Evolutionary conservation across 345 rosid species (phyloP).

Genomic region (Hibiscus trionum): DNA sequence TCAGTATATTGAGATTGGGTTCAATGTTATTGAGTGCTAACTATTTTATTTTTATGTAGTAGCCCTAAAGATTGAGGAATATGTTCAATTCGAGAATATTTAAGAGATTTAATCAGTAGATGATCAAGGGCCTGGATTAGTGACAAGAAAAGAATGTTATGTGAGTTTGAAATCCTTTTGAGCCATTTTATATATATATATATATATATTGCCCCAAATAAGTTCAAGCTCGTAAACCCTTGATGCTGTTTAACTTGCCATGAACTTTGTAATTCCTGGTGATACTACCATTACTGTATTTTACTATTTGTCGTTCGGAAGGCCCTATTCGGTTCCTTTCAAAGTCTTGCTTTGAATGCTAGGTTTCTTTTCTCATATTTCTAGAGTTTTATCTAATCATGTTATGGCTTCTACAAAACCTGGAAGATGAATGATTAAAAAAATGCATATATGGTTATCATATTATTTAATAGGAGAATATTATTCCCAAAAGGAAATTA

Average conservation of each 20-base stretch:
- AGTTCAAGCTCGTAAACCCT: background rate
- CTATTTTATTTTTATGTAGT: no score
- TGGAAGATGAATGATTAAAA: background rate
- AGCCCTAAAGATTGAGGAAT: no score
- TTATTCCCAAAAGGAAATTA: background rate
- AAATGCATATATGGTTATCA: background rate
- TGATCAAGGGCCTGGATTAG: no score
- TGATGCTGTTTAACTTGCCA: background rate
- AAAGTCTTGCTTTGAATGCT: background rate
- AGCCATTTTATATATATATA: background rate
- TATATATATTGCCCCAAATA: background rate
- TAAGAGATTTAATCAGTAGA: no score
- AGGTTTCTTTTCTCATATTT: background rate
- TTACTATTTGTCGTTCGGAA: background rate
- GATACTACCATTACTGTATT: background rate
- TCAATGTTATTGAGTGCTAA: background rate
- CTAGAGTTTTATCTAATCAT: background rate
- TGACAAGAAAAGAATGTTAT: no score
- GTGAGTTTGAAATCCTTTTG: no score
- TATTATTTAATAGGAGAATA: background rate
- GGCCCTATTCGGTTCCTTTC: background rate
- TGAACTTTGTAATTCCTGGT: background rate
- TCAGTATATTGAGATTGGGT: background rate
- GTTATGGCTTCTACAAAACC: background rate
- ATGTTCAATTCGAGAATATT: no score